Evolutionary conservation across 352 stramenopile genomes (phyloP).

Genomic region (Pythium aquatile): DNA sequence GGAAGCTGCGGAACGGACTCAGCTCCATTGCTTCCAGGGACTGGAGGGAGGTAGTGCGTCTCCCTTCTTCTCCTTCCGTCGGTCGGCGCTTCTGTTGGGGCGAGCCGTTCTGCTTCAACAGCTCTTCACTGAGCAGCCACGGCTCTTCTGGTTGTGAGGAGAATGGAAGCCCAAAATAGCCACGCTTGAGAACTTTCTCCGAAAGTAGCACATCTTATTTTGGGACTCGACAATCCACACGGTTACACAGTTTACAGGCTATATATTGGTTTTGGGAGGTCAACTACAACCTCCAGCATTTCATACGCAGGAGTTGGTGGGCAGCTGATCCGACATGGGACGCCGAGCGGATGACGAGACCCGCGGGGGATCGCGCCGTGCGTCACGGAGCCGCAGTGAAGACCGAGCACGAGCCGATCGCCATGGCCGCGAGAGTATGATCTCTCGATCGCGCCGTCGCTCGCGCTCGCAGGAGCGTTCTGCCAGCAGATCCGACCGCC

Average conservation of each 20-base stretch:
- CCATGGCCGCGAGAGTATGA: slow-evolving; percentile 4
- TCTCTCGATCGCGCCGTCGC: slow-evolving; percentile 23
- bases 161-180: slow-evolving; percentile 2
- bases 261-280: not conserved
- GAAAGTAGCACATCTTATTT: not conserved
- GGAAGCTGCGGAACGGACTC: slow-evolving; percentile 30
- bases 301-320: not conserved
- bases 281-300: not conserved
- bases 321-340: not conserved
- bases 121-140: not conserved
- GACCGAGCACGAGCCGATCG: not conserved
- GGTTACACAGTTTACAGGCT: no score
- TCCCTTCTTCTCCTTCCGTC: not conserved
- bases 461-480: slow-evolving; percentile 15
- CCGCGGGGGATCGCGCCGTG: slow-evolving; percentile 2
- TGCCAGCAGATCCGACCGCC: not conserved
- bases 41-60: not conserved
- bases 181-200: not conserved
- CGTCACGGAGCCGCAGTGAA: slow-evolving; percentile 14
- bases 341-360: not conserved
- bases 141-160: not conserved
- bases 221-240: not conserved
- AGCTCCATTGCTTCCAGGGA: slow-evolving; percentile 23
- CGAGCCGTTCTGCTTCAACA: not conserved
- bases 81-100: not conserved